These are phyloP conservation scores for Arctostaphylos glauca DNA, from an alignment of 148 eudicot species.

Conservation along the genomic window DNA sequence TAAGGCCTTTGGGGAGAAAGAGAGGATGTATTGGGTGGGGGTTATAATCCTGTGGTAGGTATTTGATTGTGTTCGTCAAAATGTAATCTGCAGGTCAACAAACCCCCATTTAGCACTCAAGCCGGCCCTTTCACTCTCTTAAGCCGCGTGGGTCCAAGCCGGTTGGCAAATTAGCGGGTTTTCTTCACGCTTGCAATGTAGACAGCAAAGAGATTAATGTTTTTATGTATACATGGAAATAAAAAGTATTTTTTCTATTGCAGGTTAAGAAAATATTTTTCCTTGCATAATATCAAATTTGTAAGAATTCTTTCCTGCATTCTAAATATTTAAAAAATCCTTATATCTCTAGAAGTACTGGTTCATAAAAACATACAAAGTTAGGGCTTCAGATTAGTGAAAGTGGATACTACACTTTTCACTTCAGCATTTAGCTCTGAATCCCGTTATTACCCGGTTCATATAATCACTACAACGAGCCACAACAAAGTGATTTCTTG, in stretches of 20 bases:
- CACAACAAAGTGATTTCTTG: background rate
- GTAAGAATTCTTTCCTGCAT: background rate
- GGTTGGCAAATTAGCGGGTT: background rate
- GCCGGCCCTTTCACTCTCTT: background rate
- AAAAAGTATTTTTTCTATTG: background rate
- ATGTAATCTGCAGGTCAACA: too few relatives aligned
- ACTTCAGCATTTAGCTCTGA: background rate
- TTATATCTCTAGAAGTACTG: background rate
- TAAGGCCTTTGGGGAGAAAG: too few relatives aligned
- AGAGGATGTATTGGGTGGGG: too few relatives aligned
- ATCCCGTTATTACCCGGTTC: too few relatives aligned
- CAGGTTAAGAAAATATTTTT: background rate
- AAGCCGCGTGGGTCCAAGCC: background rate
- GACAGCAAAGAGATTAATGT: background rate
- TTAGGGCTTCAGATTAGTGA: background rate
- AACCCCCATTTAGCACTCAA: background rate
- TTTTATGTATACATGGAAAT: background rate
- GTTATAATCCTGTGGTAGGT: too few relatives aligned
- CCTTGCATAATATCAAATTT: background rate
- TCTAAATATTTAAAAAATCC: background rate
- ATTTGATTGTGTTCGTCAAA: too few relatives aligned
- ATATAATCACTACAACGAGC: too few relatives aligned
- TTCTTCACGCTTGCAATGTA: background rate
- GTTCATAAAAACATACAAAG: background rate
- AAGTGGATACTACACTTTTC: background rate